A percentile compares a stretch with the other conserved stretches of the same genome.
These are phyloP conservation scores for Priceomyces castillae DNA, from an alignment of 805 yeast genomes.

Conservation along the genomic window DNA sequence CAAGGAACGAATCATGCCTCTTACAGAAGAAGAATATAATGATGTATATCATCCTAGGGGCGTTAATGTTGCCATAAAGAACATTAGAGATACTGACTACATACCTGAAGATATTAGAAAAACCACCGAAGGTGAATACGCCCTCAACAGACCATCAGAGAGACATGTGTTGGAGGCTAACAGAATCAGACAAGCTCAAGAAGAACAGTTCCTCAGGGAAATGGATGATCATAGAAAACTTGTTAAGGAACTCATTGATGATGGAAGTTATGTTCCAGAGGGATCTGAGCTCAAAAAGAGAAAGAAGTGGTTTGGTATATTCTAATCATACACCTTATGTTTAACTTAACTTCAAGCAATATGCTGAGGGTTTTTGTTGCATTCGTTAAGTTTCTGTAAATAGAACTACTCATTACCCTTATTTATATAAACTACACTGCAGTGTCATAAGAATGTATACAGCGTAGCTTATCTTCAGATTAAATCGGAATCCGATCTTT, in stretches of 20 bases:
- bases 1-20: conserved; percentile 54
- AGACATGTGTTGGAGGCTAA: conserved; percentile 76
- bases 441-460: no score
- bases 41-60: conserved; percentile 55
- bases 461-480: no score
- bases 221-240: conserved; percentile 23
- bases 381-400: no score
- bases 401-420: no score
- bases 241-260: conserved; percentile 18
- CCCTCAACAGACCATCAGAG: conserved; percentile 65
- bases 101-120: conserved; percentile 40
- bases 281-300: conserved; percentile 7
- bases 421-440: no score
- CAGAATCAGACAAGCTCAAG: conserved; percentile 63
- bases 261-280: conserved; percentile 6
- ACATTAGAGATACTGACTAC: conserved; percentile 42
- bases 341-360: neutral
- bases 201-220: conserved; percentile 45
- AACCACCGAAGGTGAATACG: conserved; percentile 47
- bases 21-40: conserved; percentile 57
- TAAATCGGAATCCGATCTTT: no score
- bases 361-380: no score
- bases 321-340: conserved; percentile 6
- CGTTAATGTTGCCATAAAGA: conserved; percentile 37
- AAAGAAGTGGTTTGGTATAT: conserved; percentile 27